These are phyloP conservation scores for Phoenix dactylifera DNA, from an alignment of 176 grass and related monocot genomes.

Conservation along the genomic window DNA sequence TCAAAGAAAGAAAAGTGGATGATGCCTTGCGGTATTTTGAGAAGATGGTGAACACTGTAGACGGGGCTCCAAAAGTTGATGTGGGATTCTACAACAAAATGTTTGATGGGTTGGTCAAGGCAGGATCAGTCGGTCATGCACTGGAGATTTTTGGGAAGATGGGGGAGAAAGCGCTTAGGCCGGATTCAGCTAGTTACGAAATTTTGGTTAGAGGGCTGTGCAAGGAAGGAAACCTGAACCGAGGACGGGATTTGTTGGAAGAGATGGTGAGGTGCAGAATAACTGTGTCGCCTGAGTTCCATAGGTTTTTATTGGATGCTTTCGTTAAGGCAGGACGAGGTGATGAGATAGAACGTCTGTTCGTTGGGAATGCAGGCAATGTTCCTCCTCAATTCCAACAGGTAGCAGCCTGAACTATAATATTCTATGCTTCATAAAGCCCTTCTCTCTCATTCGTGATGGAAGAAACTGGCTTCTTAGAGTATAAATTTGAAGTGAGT, in stretches of 20 bases:
- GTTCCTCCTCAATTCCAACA: neutral
- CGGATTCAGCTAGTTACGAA: slow-evolving; percentile 28
- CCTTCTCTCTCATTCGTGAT: no score
- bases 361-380: neutral
- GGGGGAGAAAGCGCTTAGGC: slow-evolving; percentile 42
- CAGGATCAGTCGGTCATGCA: slow-evolving; percentile 31
- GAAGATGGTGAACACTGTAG: slow-evolving; percentile 6
- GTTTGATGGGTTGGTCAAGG: slow-evolving; percentile 7
- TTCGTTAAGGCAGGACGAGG: neutral
- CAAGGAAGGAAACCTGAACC: slow-evolving; percentile 35
- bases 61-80: neutral
- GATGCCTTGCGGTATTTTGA: slow-evolving; percentile 39
- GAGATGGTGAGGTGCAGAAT: slow-evolving; percentile 44
- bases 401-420: neutral
- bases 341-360: slow-evolving; percentile 2
- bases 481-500: no score
- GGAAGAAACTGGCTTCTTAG: no score
- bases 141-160: slow-evolving; percentile 50
- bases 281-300: slow-evolving; percentile 24
- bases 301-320: neutral
- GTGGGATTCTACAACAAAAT: slow-evolving; percentile 3
- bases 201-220: slow-evolving; percentile 41
- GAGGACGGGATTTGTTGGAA: slow-evolving; percentile 22
- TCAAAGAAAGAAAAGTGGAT: slow-evolving; percentile 35
- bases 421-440: neutral